Conservation (phyloP, 352 stramenopile genomes). For the Thalassiosira livingstoniorum region DNA sequence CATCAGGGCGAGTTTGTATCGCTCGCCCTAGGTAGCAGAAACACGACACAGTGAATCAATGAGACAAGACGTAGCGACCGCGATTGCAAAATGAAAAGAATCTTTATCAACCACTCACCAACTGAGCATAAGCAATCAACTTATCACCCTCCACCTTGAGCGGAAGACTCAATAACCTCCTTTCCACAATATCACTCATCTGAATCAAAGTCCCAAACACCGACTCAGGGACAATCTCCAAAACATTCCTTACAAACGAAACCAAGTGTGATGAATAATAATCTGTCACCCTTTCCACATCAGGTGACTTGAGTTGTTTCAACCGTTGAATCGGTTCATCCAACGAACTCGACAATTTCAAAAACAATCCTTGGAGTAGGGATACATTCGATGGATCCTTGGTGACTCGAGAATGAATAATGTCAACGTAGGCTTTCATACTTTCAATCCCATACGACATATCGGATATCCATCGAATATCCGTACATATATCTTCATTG, state of each 20-base stretch:
- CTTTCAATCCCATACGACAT: slow-evolving; percentile 94
- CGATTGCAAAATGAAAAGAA: slow-evolving; percentile 1
- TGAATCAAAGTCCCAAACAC: slow-evolving; percentile 93
- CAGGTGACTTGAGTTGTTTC: slow-evolving; percentile 91
- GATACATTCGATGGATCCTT: slow-evolving; percentile 93
- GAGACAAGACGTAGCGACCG: background rate
- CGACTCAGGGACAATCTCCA: slow-evolving; percentile 94
- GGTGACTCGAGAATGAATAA: slow-evolving; percentile 92
- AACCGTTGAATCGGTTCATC: slow-evolving; percentile 93
- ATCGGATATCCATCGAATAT: slow-evolving; percentile 94
- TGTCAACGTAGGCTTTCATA: slow-evolving; percentile 94
- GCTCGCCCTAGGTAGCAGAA: slow-evolving; percentile 91
- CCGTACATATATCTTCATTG: slow-evolving; percentile 90
- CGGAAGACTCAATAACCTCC: slow-evolving; percentile 91
- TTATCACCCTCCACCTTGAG: slow-evolving; percentile 92
- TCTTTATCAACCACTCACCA: slow-evolving; percentile 87
- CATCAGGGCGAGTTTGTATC: slow-evolving; percentile 91
- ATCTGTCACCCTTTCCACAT: slow-evolving; percentile 91
- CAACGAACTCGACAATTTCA: slow-evolving; percentile 94
- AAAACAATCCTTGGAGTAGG: slow-evolving; percentile 92
- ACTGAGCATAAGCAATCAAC: slow-evolving; percentile 91
- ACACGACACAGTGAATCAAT: too few species aligned
- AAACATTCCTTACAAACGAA: slow-evolving; percentile 92
- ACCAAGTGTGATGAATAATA: slow-evolving; percentile 95
- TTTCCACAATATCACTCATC: slow-evolving; percentile 92